phyloP scores from a whole-genome alignment of 2,329 filamentous ascomycete species.

The Chalaropsis ovoidea region DNA sequence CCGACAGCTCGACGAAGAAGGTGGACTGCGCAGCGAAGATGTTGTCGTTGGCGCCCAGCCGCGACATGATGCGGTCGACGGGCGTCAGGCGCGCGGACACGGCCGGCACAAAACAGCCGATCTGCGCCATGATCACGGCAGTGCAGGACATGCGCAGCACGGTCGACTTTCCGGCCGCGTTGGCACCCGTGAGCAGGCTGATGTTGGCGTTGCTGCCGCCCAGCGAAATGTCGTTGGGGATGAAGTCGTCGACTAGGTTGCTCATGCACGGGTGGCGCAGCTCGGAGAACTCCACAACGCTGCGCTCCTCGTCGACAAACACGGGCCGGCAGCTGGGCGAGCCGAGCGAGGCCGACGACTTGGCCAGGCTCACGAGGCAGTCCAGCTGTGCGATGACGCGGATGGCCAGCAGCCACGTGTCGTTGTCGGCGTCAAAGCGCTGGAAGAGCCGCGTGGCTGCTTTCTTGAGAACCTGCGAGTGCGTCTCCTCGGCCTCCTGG shows the following conservation, averaged over 20 bases:
- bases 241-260: conserved; percentile 82
- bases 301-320: conserved; percentile 79
- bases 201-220: conserved; percentile 76
- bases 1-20: conserved; percentile 93
- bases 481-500: conserved; percentile 88
- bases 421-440: conserved; percentile 80
- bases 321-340: conserved; percentile 76
- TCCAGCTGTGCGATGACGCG: conserved; percentile 86
- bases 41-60: conserved; percentile 94
- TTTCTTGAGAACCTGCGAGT: conserved; percentile 81
- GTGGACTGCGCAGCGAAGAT: conserved; percentile 97
- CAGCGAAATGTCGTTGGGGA: conserved; percentile 84
- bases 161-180: conserved; percentile 94
- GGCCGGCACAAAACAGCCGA: conserved; percentile 86
- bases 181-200: conserved; percentile 85
- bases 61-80: conserved; percentile 96
- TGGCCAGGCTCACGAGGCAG: conserved; percentile 86
- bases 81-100: conserved; percentile 74
- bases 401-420: conserved; percentile 78
- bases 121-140: conserved; percentile 93
- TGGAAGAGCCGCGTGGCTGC: conserved; percentile 73
- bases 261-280: conserved; percentile 92
- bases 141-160: conserved; percentile 93
- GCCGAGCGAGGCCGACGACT: conserved; percentile 72
- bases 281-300: conserved; percentile 82